phyloP scores from a whole-genome alignment of 31 red algal genomes.

The Asparagopsis taxiformis region DNA sequence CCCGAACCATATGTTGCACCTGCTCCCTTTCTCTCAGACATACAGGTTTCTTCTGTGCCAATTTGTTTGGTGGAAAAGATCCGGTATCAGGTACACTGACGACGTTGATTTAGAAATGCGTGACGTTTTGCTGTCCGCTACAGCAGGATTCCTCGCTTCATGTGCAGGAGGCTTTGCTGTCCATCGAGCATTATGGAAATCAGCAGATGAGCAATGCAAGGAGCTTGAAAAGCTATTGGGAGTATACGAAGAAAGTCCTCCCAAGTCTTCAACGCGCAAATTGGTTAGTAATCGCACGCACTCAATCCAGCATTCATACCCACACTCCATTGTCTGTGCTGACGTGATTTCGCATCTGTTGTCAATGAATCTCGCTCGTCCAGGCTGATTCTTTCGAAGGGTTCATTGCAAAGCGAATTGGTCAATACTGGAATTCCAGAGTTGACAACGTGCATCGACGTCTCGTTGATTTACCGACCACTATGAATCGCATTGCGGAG shows the following conservation, averaged over 20 bases:
- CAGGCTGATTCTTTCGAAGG: slow-evolving; percentile 61
- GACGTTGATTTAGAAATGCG: no score
- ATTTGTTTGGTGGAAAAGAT: no score
- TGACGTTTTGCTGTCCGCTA: slow-evolving; percentile 57
- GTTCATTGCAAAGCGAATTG: slow-evolving; percentile 31
- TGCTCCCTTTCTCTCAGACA: no score
- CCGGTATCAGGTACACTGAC: no score
- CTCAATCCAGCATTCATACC: no score
- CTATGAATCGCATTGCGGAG: slow-evolving; percentile 32
- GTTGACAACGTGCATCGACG: slow-evolving; percentile 67
- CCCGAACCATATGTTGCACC: no score
- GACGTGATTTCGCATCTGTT: no score
- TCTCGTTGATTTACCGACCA: slow-evolving; percentile 38
- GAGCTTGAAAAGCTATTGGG: slow-evolving; percentile 27
- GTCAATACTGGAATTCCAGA: slow-evolving; percentile 59
- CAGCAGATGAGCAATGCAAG: slow-evolving; percentile 55
- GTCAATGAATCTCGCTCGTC: no score
- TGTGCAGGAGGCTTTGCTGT: slow-evolving; percentile 47
- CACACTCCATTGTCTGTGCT: no score
- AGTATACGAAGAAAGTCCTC: background rate
- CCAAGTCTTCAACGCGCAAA: background rate
- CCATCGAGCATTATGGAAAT: slow-evolving; percentile 55
- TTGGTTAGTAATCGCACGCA: background rate
- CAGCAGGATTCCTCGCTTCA: slow-evolving; percentile 38
- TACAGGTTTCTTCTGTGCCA: no score